Evolutionary conservation across 2,329 filamentous ascomycete species (phyloP).

Genomic region (Penicillium olsonii): DNA sequence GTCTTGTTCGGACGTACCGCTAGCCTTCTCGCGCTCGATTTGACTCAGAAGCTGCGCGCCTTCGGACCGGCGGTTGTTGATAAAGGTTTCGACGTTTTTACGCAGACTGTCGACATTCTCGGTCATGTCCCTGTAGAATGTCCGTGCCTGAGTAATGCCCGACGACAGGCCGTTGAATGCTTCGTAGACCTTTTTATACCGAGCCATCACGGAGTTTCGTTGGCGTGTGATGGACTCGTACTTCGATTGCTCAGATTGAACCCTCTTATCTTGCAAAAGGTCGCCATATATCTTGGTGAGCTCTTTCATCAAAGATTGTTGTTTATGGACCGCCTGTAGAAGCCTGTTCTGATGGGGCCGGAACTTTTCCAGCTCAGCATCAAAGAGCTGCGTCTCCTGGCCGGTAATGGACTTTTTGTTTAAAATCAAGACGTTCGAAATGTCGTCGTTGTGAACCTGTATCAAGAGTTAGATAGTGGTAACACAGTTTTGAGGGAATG

Average conservation of each 20-base stretch:
- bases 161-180: conserved; percentile 88
- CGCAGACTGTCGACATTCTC: conserved; percentile 88
- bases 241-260: conserved; percentile 90
- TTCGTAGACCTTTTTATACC: conserved; percentile 88
- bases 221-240: conserved; percentile 88
- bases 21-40: conserved; percentile 77
- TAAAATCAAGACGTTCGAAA: conserved; percentile 92
- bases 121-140: conserved; percentile 94
- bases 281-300: conserved; percentile 83
- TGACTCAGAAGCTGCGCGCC: conserved; percentile 84
- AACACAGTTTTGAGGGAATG: not conserved
- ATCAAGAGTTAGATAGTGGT: conserved; percentile 2
- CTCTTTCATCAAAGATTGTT: conserved; percentile 91
- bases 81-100: conserved; percentile 96
- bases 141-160: conserved; percentile 82
- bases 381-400: conserved; percentile 89
- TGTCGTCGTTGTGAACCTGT: conserved; percentile 92
- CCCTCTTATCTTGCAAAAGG: conserved; percentile 88
- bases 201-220: conserved; percentile 74
- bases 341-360: conserved; percentile 87
- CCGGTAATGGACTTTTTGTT: conserved; percentile 97
- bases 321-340: conserved; percentile 92
- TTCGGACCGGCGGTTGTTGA: conserved; percentile 89
- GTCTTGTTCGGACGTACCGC: conserved; percentile 60
- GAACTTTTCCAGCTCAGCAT: conserved; percentile 97